phyloP scores from a whole-genome alignment of 768 basidiomycete genomes.

The Mycena sanguinolenta region DNA sequence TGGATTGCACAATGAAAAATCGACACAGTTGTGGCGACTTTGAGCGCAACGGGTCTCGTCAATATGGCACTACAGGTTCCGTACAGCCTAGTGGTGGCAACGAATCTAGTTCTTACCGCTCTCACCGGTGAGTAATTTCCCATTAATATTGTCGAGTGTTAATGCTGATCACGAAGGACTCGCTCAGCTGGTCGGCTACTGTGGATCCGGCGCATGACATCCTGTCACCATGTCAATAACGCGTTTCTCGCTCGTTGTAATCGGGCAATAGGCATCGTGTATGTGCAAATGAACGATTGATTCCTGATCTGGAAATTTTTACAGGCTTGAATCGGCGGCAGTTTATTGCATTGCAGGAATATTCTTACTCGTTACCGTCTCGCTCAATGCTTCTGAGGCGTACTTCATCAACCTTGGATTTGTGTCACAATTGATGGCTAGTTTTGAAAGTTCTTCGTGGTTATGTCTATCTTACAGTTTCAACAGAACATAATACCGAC shows the following conservation, averaged over 20 bases:
- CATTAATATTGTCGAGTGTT: neutral
- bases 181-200: conserved; percentile 10
- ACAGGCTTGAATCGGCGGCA: conserved; percentile 3
- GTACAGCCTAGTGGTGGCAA: neutral
- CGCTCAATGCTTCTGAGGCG: neutral
- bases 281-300: neutral
- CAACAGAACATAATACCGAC: conserved; percentile 6
- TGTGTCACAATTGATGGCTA: neutral
- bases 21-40: neutral
- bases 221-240: neutral
- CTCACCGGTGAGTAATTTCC: conserved; percentile 3
- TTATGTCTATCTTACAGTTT: neutral
- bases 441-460: neutral
- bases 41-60: neutral
- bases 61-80: neutral
- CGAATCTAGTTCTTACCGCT: conserved; percentile 4
- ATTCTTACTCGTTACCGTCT: neutral
- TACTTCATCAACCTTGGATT: neutral
- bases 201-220: neutral
- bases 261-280: conserved; percentile 1
- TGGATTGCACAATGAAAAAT: neutral
- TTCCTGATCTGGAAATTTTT: neutral
- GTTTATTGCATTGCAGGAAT: neutral
- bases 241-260: neutral
- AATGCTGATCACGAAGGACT: neutral